These are phyloP conservation scores for Puccinia novopanici DNA, from an alignment of 1,284 basidiomycete genomes.

Conservation along the genomic window DNA sequence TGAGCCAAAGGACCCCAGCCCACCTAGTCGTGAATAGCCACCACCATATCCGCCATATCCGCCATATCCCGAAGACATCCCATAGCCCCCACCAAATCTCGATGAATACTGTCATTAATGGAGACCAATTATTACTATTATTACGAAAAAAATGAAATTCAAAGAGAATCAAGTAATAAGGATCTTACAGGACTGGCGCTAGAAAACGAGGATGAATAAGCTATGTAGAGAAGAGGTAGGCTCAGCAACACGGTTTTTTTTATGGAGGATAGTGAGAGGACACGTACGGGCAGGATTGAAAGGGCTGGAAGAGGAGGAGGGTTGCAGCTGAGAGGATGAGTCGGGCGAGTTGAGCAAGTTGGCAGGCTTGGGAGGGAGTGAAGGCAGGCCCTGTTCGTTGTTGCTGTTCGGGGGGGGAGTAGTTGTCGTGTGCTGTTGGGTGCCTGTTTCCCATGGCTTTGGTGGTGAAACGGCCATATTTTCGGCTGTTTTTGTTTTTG, in stretches of 20 bases:
- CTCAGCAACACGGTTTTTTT: background rate
- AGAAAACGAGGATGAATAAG: constrained; percentile 23
- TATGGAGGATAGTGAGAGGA: background rate
- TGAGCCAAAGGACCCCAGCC: constrained; percentile 57
- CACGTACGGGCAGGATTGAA: background rate
- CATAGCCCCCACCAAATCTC: constrained; percentile 8
- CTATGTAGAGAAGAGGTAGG: background rate
- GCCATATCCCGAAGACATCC: constrained; percentile 11
- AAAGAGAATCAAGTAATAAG: background rate
- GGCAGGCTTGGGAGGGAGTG: constrained; percentile 23
- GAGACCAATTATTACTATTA: background rate
- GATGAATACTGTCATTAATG: constrained; percentile 18
- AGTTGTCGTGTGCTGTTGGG: background rate
- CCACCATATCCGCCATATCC: background rate
- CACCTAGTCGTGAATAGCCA: constrained; percentile 16
- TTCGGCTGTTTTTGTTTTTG: background rate
- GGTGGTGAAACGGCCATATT: constrained; percentile 35
- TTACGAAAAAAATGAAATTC: background rate
- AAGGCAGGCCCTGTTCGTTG: background rate
- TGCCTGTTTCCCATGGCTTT: constrained; percentile 32
- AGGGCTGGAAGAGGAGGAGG: constrained; percentile 1
- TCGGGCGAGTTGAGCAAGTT: constrained; percentile 6
- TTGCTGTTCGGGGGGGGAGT: background rate
- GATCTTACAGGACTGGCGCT: constrained; percentile 18
- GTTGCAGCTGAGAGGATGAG: background rate